Base-by-base conservation (phyloP, 108 stramenopile genomes). In the Cylindrotheca fusiformis region DNA sequence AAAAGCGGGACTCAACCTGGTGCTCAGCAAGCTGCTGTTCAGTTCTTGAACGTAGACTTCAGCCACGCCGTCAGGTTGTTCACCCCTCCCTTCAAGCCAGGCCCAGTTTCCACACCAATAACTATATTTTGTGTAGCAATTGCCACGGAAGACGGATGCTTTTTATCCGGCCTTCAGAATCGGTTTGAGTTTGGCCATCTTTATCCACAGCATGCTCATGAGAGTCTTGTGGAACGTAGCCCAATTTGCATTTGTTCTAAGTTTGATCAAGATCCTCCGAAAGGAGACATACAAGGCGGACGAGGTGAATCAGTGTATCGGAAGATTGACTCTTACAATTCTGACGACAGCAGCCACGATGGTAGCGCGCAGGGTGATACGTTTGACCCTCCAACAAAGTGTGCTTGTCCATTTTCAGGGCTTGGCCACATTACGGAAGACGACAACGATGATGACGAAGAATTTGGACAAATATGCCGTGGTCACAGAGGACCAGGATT, bases 141-240 rank as follows among this genome's bases (percentile, higher is more conserved):
- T 61, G 80, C 89, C 1, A 90, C 87, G 0, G 93, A 94, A 68
- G 93, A 94, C 71, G 93, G 89, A 14, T 90, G 88, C 47, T 94
- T 94, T 59, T 55, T 90, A 45, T 89, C 87, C 2, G 89, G 93
- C 30, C 67, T 86, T 25, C 67, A 65, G 20, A 57, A 68, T 18
- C 60, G 84, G 10, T 87, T 86, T 65, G 93, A 90, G 63, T 61
- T 90, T n/a, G 93, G 88, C 21, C 90, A 91, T 67, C 61, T 79
- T 60, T 77, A 84, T 67, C 87, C 87, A 36, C 44, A 75, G 0
- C 52, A 56, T 25, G 36, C 36, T 12, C 32, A 55, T 17, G 87
- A 86, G 29, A 63, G 65, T 46, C 54, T 66, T 48, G 60, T 68
- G 28, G 88, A 90, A 48, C 75, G 74, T 63, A 83, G 79, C 46